Evolutionary conservation across 164 flowering plant species (phyloP).

Genomic region (Protea cynaroides): DNA sequence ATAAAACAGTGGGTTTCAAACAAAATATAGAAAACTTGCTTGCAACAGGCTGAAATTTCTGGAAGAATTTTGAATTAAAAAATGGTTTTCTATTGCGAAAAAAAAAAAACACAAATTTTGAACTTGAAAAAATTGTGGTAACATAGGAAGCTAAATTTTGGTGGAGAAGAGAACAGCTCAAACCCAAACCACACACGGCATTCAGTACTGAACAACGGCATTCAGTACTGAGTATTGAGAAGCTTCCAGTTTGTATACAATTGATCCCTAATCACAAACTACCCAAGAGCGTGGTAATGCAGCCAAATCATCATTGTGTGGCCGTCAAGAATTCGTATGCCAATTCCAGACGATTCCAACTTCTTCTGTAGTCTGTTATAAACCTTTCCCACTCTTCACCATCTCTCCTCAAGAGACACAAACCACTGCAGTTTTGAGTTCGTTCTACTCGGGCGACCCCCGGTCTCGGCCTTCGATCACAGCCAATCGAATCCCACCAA

Average conservation of each 20-base stretch:
- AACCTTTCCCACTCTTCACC: constrained; percentile 1
- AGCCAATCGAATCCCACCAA: not conserved
- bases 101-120: too few species aligned
- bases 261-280: not conserved
- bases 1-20: too few species aligned
- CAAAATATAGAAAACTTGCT: too few species aligned
- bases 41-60: too few species aligned
- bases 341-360: constrained; percentile 11
- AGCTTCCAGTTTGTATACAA: constrained; percentile 9
- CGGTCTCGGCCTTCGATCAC: not conserved
- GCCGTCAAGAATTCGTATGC: constrained; percentile 24
- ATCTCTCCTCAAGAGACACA: not conserved
- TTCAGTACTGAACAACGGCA: not conserved
- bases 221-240: not conserved
- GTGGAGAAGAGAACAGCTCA: constrained; percentile 1
- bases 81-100: too few species aligned
- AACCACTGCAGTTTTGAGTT: not conserved
- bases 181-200: not conserved
- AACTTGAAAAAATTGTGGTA: too few species aligned
- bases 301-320: constrained; percentile 34
- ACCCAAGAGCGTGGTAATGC: constrained; percentile 12
- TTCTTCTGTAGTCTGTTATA: not conserved
- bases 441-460: not conserved
- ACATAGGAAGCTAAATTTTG: not conserved
- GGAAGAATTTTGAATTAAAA: too few species aligned